phyloP scores from a whole-genome alignment of 2,329 filamentous ascomycete genomes.

The Xylariaceae sp. region DNA sequence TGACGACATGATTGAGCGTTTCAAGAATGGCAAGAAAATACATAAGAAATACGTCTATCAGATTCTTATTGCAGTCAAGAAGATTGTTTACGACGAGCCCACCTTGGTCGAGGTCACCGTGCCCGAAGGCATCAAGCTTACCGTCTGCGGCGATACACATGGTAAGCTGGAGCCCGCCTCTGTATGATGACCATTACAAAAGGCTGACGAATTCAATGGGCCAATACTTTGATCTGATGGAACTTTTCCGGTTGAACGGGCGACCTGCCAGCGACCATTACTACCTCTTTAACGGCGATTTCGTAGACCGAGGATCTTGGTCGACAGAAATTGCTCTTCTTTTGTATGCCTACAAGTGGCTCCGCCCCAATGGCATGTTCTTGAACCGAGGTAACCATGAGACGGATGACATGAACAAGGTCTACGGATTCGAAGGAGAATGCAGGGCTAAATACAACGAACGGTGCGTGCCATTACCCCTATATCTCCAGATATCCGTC shows the following conservation, averaged over 20 bases:
- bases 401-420: conserved; percentile 98
- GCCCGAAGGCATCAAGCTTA: conserved; percentile 70
- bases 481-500: conserved; percentile 2
- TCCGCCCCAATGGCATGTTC: conserved; percentile 83
- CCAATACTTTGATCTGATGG: conserved; percentile 95
- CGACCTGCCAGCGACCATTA: conserved; percentile 77
- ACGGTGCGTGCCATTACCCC: conserved; percentile 37
- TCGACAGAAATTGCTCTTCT: conserved; percentile 93
- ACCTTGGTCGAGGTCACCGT: conserved; percentile 96
- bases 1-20: conserved; percentile 92
- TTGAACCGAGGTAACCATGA: conserved; percentile 98
- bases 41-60: conserved; percentile 97
- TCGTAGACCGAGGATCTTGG: conserved; percentile 96
- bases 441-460: conserved; percentile 98
- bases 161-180: conserved; percentile 47
- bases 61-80: conserved; percentile 84
- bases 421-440: conserved; percentile 97
- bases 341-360: conserved; percentile 94
- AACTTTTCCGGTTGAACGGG: conserved; percentile 91
- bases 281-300: conserved; percentile 98
- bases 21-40: conserved; percentile 93
- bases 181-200: not conserved
- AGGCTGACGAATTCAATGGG: conserved; percentile 45
- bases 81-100: conserved; percentile 84
- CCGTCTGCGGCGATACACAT: conserved; percentile 95